Conservation (phyloP, 352 stramenopile species). For the Blastocystis sp. region DNA sequence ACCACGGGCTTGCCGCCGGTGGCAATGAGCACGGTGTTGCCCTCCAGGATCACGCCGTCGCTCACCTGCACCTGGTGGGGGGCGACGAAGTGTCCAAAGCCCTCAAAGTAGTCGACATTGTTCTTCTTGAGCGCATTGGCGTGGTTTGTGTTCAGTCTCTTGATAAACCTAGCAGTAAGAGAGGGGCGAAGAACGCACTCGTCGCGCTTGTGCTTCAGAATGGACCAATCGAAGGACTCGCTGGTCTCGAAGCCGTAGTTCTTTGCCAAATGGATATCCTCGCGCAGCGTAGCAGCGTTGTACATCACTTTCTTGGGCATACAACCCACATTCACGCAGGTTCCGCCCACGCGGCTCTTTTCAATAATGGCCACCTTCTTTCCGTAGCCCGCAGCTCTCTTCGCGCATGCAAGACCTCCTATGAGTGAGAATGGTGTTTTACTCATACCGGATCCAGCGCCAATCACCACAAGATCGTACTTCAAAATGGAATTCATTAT, state of each 20-base stretch:
- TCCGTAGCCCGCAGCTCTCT: conserved; percentile 85
- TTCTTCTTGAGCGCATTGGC: conserved; percentile 84
- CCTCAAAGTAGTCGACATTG: conserved; percentile 82
- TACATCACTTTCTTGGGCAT: conserved; percentile 98
- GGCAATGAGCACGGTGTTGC: conserved; percentile 89
- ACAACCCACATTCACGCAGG: conserved; percentile 96
- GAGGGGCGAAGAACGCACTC: background rate
- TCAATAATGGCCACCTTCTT: conserved; percentile 91
- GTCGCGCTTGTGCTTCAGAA: conserved; percentile 58
- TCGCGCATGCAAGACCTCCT: conserved; percentile 85
- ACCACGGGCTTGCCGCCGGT: conserved; percentile 84
- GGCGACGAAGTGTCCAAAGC: conserved; percentile 82
- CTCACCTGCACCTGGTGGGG: conserved; percentile 81
- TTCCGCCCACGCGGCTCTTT: conserved; percentile 84
- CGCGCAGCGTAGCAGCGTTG: conserved; percentile 81
- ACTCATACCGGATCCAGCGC: conserved; percentile 29
- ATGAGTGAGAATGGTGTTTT: conserved; percentile 55
- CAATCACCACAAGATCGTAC: conserved; percentile 35
- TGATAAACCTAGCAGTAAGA: conserved; percentile 83
- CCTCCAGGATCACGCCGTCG: conserved; percentile 73
- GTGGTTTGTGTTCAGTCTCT: conserved; percentile 92
- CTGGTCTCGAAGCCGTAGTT: conserved; percentile 78
- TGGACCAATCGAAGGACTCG: conserved; percentile 58
- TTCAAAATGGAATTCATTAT: background rate
- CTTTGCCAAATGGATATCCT: conserved; percentile 76